Conservation (phyloP, 345 rosid species). For the Camelina hispida region DNA sequence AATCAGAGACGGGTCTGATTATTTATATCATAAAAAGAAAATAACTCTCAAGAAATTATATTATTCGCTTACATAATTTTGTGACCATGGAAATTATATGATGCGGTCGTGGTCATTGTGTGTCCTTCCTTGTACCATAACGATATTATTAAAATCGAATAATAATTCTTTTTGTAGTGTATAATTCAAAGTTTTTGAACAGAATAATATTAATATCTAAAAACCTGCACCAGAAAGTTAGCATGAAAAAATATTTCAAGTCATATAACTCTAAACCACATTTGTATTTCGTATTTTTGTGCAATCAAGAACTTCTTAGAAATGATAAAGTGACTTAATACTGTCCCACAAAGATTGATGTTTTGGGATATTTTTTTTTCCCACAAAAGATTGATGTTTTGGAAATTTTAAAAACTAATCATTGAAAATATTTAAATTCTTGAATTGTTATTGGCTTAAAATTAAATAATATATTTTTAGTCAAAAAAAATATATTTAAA, state of each 20-base stretch:
- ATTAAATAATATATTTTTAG: too few species aligned
- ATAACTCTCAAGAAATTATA: neutral
- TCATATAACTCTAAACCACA: neutral
- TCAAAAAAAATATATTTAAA: too few species aligned
- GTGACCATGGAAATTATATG: constrained; percentile 29
- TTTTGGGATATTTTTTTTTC: too few species aligned
- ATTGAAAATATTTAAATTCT: too few species aligned
- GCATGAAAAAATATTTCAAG: neutral
- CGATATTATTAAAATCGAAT: constrained; percentile 2
- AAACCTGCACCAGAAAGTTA: neutral
- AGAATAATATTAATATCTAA: neutral
- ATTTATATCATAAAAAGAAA: constrained; percentile 26
- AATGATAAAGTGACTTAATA: neutral
- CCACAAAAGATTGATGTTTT: too few species aligned
- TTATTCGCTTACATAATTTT: constrained; percentile 1
- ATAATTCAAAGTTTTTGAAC: neutral
- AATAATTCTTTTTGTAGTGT: constrained; percentile 12
- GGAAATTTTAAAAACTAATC: too few species aligned
- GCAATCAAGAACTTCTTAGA: neutral
- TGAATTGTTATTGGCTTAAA: too few species aligned
- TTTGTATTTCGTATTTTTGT: neutral
- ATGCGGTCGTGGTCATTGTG: constrained; percentile 27
- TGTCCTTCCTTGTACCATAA: neutral
- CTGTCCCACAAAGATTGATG: too few species aligned
- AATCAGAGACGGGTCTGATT: constrained; percentile 4